phyloP scores from a whole-genome alignment of 2,329 filamentous ascomycete species.

The Fusarium humuli region DNA sequence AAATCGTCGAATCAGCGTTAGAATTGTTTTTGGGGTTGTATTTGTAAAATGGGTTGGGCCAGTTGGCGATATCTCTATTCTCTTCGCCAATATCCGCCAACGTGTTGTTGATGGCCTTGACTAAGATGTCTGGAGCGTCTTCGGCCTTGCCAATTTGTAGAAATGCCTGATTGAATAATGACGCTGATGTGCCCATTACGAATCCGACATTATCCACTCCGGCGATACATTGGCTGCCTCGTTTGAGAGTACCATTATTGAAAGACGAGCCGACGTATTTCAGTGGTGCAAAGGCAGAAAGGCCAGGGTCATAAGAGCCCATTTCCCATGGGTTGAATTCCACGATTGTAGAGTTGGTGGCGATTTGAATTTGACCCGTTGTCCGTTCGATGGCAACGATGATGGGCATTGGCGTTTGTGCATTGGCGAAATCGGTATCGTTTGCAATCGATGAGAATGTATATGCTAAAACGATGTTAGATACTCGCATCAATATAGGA shows the following conservation, averaged over 20 bases:
- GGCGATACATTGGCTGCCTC: constrained; percentile 71
- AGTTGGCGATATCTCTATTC: constrained; percentile 80
- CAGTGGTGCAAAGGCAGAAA: constrained; percentile 77
- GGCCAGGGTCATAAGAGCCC: constrained; percentile 79
- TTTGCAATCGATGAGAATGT: constrained; percentile 76
- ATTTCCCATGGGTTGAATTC: constrained; percentile 86
- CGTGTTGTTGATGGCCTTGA: constrained; percentile 62
- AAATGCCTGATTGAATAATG: constrained; percentile 84
- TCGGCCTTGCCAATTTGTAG: constrained; percentile 62
- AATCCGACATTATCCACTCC: constrained; percentile 88
- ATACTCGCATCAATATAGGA: too few relatives aligned
- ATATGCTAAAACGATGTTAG: constrained; percentile 58
- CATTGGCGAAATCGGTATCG: constrained; percentile 70
- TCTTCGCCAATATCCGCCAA: constrained; percentile 66
- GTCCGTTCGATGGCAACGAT: constrained; percentile 76
- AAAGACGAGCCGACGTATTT: constrained; percentile 81
- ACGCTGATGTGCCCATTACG: constrained; percentile 86
- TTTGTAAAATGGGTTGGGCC: constrained; percentile 79
- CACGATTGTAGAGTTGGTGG: constrained; percentile 75
- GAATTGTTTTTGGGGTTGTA: constrained; percentile 71
- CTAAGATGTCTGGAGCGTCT: constrained; percentile 60
- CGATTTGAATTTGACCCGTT: constrained; percentile 69
- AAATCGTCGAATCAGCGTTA: constrained; percentile 62
- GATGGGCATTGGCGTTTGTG: constrained; percentile 76
- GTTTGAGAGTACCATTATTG: constrained; percentile 67